Base-by-base conservation (phyloP, 257 asterid genomes). In the Salvia rosmarinus region DNA sequence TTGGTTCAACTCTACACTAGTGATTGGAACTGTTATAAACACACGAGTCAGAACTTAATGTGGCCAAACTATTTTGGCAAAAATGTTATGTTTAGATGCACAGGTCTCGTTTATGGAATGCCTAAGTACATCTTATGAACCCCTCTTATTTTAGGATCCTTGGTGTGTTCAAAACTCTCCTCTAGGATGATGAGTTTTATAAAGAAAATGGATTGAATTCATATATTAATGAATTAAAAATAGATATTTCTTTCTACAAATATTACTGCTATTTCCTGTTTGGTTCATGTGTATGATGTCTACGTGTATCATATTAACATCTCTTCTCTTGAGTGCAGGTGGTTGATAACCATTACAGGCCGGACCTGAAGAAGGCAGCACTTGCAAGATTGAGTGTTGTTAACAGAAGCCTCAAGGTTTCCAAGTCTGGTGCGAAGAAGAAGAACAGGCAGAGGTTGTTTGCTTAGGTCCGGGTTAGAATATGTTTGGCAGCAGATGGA, bases 371-470 rank as follows among this genome's bases (percentile, higher is more conserved):
- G 90, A 89, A 89, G 85, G 95, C 98, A 12, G 96, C 98, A 6
- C 94, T 93, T 68, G 97, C 98, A 39, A 88, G 96, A 68, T 73
- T 93, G 73, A 86, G 97, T 34, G 90, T 58, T 10, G 94, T 93
- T 62, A 80, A 86, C 88, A 81, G 89, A 85, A 90, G 97, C 84
- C 95, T 90, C 70, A 93, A 85, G 88, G 96, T 93, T n/a, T 74
- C 96, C 47, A 93, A 90, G 76, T 93, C 96, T 5, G 97, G 98
- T 57, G 87, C 76, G 21, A 93, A 93, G 91, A 93, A 90, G 97
- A 90, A 72, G 87, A 89, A 82, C 79, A 90, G 96, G 73, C 98
- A 93, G 77, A 90, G 96, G 74, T 90, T 89, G 68, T 82, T 85
- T 39, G 72, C 70, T 75, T 82, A 77, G 58, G 51, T 64, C 37